Percentiles rank a stretch among this genome's conserved stretches.
Evolutionary conservation across 257 asterid genomes (phyloP).

Genomic region (Lavandula angustifolia): DNA sequence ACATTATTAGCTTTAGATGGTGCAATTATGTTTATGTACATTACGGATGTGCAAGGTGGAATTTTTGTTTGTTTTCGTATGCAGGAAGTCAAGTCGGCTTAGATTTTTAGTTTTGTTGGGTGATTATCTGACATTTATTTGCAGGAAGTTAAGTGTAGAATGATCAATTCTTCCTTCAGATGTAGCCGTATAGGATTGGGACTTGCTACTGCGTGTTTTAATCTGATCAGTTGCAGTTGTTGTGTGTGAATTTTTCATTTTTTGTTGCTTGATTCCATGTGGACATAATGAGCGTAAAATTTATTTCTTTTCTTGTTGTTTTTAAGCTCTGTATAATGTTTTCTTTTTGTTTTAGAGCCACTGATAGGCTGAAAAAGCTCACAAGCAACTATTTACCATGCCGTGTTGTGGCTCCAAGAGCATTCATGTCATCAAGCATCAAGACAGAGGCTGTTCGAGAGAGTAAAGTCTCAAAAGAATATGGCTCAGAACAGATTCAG

Average conservation of each 20-base stretch:
- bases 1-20: too few species aligned
- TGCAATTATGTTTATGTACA: too few species aligned
- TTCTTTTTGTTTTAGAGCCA: constrained; percentile 46
- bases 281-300: background rate
- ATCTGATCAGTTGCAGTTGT: background rate
- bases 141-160: too few species aligned
- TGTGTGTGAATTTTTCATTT: background rate
- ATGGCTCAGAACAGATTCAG: constrained; percentile 98
- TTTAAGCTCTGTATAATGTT: constrained; percentile 10
- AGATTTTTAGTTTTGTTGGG: too few species aligned
- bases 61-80: too few species aligned
- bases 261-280: constrained; percentile 4
- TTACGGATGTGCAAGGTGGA: too few species aligned
- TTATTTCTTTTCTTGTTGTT: constrained; percentile 1
- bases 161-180: too few species aligned
- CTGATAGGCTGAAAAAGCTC: constrained; percentile 47
- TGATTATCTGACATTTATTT: too few species aligned
- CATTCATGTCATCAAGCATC: constrained; percentile 76
- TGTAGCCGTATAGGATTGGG: too few species aligned
- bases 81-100: too few species aligned
- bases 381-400: constrained; percentile 41
- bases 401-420: constrained; percentile 54
- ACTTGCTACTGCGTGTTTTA: too few species aligned
- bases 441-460: constrained; percentile 63
- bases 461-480: constrained; percentile 54